phyloP scores from a whole-genome alignment of 345 rosid species.

The Gossypium stocksii region DNA sequence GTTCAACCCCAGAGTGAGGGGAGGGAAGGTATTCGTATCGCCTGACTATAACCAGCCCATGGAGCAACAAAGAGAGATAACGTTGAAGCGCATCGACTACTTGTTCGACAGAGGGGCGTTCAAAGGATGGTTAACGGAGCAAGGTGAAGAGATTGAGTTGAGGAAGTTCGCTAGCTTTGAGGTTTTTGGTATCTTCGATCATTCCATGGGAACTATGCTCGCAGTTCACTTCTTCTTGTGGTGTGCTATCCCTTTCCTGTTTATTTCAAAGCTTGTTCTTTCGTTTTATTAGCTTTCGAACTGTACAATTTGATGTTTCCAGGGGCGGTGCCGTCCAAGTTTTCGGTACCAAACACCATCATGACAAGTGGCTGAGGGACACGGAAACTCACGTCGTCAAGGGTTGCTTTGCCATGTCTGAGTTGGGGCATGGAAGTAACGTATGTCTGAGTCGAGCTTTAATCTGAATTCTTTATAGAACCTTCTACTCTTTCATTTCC shows the following conservation, averaged over 20 bases:
- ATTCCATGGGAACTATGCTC: constrained; percentile 58
- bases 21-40: constrained; percentile 60
- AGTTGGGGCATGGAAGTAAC: constrained; percentile 98
- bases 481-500: not conserved
- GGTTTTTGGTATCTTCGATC: constrained; percentile 55
- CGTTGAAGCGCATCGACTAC: constrained; percentile 58
- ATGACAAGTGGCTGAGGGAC: constrained; percentile 77
- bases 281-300: not conserved
- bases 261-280: not conserved
- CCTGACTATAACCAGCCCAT: constrained; percentile 84
- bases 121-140: constrained; percentile 64
- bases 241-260: constrained; percentile 17
- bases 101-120: constrained; percentile 61
- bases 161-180: constrained; percentile 59
- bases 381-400: constrained; percentile 61
- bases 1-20: constrained; percentile 65
- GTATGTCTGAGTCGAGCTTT: constrained; percentile 35
- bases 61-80: constrained; percentile 93
- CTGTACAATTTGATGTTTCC: constrained; percentile 14
- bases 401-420: constrained; percentile 97
- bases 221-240: constrained; percentile 89
- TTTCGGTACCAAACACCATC: constrained; percentile 85
- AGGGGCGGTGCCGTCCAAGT: constrained; percentile 88
- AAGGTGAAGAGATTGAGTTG: constrained; percentile 54
- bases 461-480: constrained; percentile 3